Evolutionary conservation across 1,139 yeast species (phyloP), one percentile per base, ranked within the genome.

Genomic region (Scheffersomyces segobiensis): DNA sequence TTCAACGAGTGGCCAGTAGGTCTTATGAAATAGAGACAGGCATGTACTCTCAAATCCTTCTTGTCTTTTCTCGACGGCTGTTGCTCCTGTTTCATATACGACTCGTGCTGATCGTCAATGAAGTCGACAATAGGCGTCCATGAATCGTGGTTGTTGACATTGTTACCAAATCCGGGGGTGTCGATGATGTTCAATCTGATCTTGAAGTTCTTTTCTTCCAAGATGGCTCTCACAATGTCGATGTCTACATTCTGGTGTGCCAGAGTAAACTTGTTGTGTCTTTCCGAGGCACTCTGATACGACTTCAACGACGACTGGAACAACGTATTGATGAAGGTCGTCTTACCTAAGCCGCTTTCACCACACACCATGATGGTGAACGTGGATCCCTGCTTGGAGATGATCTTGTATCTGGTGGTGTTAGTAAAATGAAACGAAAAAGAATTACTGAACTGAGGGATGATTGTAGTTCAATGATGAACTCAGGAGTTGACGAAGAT

Each of bases 131-230:
- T 88, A 50, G 98, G 95, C 66, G 89, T 90, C 98, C 98, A 96
- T 56, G 97, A 86, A 70, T 91, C 95, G 68, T 84, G 87, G 77
- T 95, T 95, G 80, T 95, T 90, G 67, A 95, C 96, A 72, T 93
- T 92, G 76, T 93, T 97, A 62, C 99, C 99, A 72, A 95, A 93
- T 1, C 99, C 99, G 19, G 99, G 99, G 8, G 99, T 95, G 75
- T 95, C 99, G 67, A 96, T 87, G 60, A 95, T 84, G 69, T 95
- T 95, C 64, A 96, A 84, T 62, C 96, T 86, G 66, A 95, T 83
- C 68, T 84, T 86, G 79, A 95, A 95, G 71, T 89, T 91, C 77
- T 92, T 91, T 72, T 96, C 99, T 73, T 93, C 98, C 66, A 96
- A 83, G 66, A 91, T 87, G 22, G 98, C 98, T 70, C 97, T 87